These are phyloP conservation scores for Lasiosphaeris hirsuta DNA, from an alignment of 495 filamentous ascomycete genomes.

Conservation along the genomic window DNA sequence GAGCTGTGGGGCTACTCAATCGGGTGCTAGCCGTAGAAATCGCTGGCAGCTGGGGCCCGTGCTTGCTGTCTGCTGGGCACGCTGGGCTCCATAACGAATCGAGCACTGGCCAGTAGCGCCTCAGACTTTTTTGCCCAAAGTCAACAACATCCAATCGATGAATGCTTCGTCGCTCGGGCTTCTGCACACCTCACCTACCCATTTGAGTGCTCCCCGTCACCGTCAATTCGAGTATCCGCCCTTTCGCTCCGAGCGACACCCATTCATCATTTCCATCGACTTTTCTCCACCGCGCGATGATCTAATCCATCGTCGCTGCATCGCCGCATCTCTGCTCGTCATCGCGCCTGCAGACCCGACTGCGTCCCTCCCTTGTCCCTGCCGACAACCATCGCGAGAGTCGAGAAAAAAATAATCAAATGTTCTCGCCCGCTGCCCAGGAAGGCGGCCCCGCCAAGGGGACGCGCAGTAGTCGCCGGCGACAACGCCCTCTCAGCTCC, in stretches of 20 bases:
- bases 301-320: slow-evolving; percentile 1
- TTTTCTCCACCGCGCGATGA: slow-evolving; percentile 2
- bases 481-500: slow-evolving; percentile 62
- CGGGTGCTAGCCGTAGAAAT: slow-evolving; percentile 16
- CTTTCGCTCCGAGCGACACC: background rate
- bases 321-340: slow-evolving; percentile 2
- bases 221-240: background rate
- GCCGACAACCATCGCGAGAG: slow-evolving; percentile 12
- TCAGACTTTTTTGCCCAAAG: slow-evolving; percentile 31
- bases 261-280: slow-evolving; percentile 6
- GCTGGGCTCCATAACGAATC: slow-evolving; percentile 15
- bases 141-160: slow-evolving; percentile 40
- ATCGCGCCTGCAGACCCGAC: background rate
- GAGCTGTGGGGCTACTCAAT: slow-evolving; percentile 16
- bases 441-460: slow-evolving; percentile 48
- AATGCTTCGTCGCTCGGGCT: slow-evolving; percentile 35
- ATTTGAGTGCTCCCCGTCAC: background rate
- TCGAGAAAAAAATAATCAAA: slow-evolving; percentile 29
- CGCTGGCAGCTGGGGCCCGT: slow-evolving; percentile 16
- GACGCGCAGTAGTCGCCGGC: slow-evolving; percentile 59
- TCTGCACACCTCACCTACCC: slow-evolving; percentile 13
- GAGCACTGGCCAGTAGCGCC: slow-evolving; percentile 27
- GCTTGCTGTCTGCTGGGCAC: background rate
- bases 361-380: slow-evolving; percentile 2
- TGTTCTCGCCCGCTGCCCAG: slow-evolving; percentile 59